Evolutionary conservation across 257 asterid species (phyloP), one percentile per base, ranked within the genome.

Genomic region (Ajuga chamaepitys): DNA sequence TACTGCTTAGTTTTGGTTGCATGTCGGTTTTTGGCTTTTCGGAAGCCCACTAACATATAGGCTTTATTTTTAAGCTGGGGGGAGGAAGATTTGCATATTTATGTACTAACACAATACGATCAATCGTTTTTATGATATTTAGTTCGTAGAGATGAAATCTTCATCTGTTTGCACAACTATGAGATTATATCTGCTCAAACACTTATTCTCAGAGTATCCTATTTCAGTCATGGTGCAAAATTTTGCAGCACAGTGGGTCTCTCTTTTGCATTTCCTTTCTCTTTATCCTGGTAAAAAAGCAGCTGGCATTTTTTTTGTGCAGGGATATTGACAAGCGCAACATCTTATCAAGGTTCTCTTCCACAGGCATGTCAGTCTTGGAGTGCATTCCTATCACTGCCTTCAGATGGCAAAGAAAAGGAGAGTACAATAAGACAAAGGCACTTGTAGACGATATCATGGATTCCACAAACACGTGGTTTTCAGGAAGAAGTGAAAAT

Each of bases 301-400:
- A n/a, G n/a, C n/a, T n/a, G n/a, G n/a, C n/a, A n/a, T n/a, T n/a
- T n/a, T 60, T 66, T 18, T 63, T 47, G 46, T 77, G 70, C 82
- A 90, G 97, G 99, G 86, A 94, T 62, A 67, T 88, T 32, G 59
- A 78, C 66, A 85, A 78, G 66, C 85, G 86, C 75, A 78, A 50
- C 75, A 88, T 88, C 38, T 72, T 85, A 54, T 86, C 93, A 40
- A 90, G 67, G 40, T 90, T 86, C 69, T 90, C 95, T 58, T 81
- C 87, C 70, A 81, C 85, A 13, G 79, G 78, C 78, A 81, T 82
- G 78, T 75, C 88, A 17, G 78, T 84, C 67, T 47, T 66, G 32
- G 86, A 80, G 68, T 85, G 86, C 66, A 52, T 93, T 73, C 97
- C 98, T 25, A 62, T 74, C 50, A 76, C 88, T 69, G 34, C 54